A percentile compares a stretch with the other conserved stretches of the same genome.
Evolutionary conservation across 768 basidiomycete genomes (phyloP).

Genomic region (Mycena leptocephala): DNA sequence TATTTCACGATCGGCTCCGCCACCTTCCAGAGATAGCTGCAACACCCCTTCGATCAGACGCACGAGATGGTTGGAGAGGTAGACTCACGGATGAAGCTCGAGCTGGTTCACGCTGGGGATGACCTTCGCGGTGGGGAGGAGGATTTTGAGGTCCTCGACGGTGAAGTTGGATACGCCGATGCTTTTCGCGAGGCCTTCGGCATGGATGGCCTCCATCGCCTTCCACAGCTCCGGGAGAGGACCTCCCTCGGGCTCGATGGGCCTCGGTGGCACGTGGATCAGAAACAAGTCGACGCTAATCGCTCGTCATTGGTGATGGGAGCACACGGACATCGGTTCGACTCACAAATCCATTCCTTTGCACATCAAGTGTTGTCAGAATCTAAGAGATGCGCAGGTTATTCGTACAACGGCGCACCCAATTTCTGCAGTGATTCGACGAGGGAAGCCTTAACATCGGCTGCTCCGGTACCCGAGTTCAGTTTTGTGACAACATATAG

Average conservation of each 20-base stretch:
- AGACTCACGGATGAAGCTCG: constrained; percentile 74
- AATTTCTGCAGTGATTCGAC: constrained; percentile 70
- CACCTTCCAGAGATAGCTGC: constrained; percentile 68
- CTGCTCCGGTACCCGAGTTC: constrained; percentile 53
- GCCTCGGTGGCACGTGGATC: constrained; percentile 63
- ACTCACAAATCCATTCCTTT: constrained; percentile 55
- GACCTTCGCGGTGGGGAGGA: constrained; percentile 66
- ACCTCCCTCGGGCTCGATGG: constrained; percentile 49
- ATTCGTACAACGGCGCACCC: constrained; percentile 9
- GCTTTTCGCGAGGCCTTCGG: constrained; percentile 63
- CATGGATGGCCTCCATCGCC: constrained; percentile 71
- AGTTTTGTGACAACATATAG: constrained; percentile 79
- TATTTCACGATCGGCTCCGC: constrained; percentile 71
- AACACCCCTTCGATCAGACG: background rate
- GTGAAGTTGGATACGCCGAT: constrained; percentile 84
- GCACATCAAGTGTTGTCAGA: background rate
- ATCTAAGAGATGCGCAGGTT: background rate
- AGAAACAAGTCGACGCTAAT: constrained; percentile 72
- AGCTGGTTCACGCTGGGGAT: constrained; percentile 85
- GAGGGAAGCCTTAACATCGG: constrained; percentile 63
- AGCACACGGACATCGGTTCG: background rate
- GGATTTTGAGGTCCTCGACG: constrained; percentile 66
- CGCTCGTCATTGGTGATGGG: background rate
- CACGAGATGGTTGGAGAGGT: background rate
- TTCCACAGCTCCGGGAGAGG: constrained; percentile 71